Evolutionary conservation across 441 rosid genomes (phyloP).

Genomic region (Dalechampia spathulata): DNA sequence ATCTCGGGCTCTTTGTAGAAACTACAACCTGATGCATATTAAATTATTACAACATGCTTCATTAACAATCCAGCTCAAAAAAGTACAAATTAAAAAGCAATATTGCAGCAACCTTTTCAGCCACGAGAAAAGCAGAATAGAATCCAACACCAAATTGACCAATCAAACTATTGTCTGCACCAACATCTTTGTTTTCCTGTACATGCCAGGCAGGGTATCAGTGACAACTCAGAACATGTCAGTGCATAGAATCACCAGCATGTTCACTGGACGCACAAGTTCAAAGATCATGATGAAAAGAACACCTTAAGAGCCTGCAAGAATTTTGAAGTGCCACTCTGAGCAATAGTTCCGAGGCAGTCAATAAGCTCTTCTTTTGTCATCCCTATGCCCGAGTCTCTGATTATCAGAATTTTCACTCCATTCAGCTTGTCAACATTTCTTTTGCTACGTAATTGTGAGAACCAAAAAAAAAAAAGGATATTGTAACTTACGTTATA

Average conservation of each 20-base stretch:
- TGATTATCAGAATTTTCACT: conserved; percentile 23
- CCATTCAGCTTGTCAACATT: neutral
- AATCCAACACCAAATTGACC: conserved; percentile 99
- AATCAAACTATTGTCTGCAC: conserved; percentile 76
- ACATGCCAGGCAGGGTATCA: neutral
- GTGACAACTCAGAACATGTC: neutral
- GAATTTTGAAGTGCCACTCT: conserved; percentile 93
- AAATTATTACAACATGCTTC: conserved; percentile 7
- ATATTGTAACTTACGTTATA: conserved; percentile 38
- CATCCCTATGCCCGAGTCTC: conserved; percentile 98
- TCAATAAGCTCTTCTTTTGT: conserved; percentile 88
- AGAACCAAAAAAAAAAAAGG: neutral
- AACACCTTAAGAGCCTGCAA: conserved; percentile 77
- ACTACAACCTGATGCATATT: conserved; percentile 53
- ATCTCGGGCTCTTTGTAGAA: conserved; percentile 84
- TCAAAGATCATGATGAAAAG: neutral
- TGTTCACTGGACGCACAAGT: neutral
- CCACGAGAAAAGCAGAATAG: conserved; percentile 95
- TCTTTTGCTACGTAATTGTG: neutral
- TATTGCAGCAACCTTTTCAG: conserved; percentile 59
- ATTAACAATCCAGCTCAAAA: neutral
- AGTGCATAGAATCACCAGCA: neutral
- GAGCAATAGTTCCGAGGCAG: conserved; percentile 98
- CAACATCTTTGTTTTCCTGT: conserved; percentile 88
- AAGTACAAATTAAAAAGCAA: conserved; percentile 1